Base-by-base conservation (phyloP, 2,329 filamentous ascomycete species). In the Penicillium hordei region DNA sequence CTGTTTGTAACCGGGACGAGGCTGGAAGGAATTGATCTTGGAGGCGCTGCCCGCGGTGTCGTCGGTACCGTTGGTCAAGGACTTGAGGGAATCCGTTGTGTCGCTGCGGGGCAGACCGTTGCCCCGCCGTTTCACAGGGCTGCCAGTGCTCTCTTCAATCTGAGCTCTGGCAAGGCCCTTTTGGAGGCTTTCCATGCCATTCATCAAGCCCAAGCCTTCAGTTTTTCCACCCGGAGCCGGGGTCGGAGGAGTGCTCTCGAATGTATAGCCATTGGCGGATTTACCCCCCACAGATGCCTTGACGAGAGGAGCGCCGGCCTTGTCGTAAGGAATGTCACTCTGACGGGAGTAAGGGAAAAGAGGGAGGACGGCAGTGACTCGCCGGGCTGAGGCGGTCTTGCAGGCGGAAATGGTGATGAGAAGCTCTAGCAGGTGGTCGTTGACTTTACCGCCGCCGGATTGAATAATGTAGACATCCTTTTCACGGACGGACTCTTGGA, bases 401-500 rank as follows among this genome's bases (percentile, higher is more conserved):
- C 94, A 97, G 60, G 94, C 94, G n/a, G 91, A 96, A 68, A 97
- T 93, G 79, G 94, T 96, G 79, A 97, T 97, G 75, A 96, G 90
- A 49, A 97, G 87, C 73, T 99, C 94, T 80, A 99, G 89, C 64
- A 99, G 86, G 78, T 96, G 88, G 78, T 99, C 94, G 74, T 99
- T 99, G 78, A 97, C 91, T 69, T 89, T 90, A 63, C 91, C 92
- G 67, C 91, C 91, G 67, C 91, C 92, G 42, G 91, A 94, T 78
- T 97, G 93, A 70, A 99, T 91, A 73, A 97, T 97, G 80, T 95
- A 99, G 74, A 97, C 94, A 86, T 99, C 94, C 76, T 99, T 99
- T 68, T 91, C 94, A 68, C 94, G 89, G 51, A 99, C 94, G 15
- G 92, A 96, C 77, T 99, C 94, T 75, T 93, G 85, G 71, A 99